phyloP scores from a whole-genome alignment of 1,284 basidiomycete genomes.

The Trichosporon asahii region DNA sequence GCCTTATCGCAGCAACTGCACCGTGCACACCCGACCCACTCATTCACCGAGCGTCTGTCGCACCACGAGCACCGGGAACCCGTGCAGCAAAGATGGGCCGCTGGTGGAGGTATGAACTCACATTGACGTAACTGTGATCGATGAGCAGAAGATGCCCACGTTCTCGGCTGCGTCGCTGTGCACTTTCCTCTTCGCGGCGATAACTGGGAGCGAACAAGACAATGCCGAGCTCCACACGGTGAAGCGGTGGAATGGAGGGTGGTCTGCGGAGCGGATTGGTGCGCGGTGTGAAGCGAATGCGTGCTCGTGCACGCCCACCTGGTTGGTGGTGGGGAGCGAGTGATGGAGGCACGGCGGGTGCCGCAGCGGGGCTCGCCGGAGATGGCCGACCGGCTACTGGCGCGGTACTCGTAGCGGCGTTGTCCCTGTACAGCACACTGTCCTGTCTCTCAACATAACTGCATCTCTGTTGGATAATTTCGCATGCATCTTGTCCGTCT shows the following conservation, averaged over 20 bases:
- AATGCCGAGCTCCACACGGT: not conserved
- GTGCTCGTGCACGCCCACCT: not conserved
- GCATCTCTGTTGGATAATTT: not conserved
- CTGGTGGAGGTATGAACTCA: not conserved
- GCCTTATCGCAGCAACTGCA: too few species aligned
- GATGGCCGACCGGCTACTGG: slow-evolving; percentile 8
- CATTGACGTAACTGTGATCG: not conserved
- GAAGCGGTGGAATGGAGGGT: not conserved
- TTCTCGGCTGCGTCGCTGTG: not conserved
- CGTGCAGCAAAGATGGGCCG: not conserved
- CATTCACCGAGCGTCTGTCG: too few species aligned
- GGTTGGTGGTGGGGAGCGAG: not conserved
- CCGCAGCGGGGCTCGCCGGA: slow-evolving; percentile 1
- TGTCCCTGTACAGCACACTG: too few species aligned
- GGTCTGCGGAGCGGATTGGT: not conserved
- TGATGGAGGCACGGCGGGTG: slow-evolving; percentile 4
- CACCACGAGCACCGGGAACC: too few species aligned
- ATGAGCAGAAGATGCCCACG: not conserved
- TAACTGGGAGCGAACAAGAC: not conserved
- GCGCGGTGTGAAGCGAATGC: not conserved
- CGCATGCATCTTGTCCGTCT: not conserved
- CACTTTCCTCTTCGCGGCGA: too few species aligned
- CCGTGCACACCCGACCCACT: too few species aligned
- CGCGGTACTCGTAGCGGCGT: too few species aligned
- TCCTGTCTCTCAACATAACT: not conserved